phyloP scores from a whole-genome alignment of 306 rosid genomes.

The Lupinus albus region DNA sequence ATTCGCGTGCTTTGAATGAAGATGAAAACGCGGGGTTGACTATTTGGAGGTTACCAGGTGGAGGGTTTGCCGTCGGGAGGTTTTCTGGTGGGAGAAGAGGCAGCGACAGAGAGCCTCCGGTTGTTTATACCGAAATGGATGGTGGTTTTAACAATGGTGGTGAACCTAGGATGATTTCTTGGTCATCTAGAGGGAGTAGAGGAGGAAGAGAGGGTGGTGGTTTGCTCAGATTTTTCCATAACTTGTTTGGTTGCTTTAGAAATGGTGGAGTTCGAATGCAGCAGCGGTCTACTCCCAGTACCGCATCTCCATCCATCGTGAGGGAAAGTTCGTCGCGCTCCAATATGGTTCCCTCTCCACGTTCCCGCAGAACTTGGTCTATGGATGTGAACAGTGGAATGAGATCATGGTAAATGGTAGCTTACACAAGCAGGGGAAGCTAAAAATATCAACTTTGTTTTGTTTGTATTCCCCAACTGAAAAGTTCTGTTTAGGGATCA shows the following conservation, averaged over 20 bases:
- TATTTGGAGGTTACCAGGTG: constrained; percentile 87
- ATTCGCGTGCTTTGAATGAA: constrained; percentile 29
- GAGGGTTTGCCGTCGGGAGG: constrained; percentile 89
- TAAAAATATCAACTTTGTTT: constrained; percentile 33
- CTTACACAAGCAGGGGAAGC: background rate
- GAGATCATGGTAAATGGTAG: constrained; percentile 51
- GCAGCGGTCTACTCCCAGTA: constrained; percentile 29
- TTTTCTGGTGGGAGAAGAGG: constrained; percentile 70
- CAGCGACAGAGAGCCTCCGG: constrained; percentile 72
- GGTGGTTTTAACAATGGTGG: constrained; percentile 72
- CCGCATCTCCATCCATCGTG: constrained; percentile 13
- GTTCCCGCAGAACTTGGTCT: constrained; percentile 74
- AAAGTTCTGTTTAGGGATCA: constrained; percentile 10
- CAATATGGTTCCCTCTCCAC: constrained; percentile 30
- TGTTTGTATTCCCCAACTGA: constrained; percentile 24
- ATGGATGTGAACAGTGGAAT: constrained; percentile 71
- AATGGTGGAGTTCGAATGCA: constrained; percentile 32
- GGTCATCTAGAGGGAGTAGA: constrained; percentile 60
- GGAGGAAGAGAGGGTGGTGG: constrained; percentile 62
- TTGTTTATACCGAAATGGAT: constrained; percentile 78
- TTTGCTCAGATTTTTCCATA: constrained; percentile 43
- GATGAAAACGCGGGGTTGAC: constrained; percentile 70
- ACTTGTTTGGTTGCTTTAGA: constrained; percentile 62
- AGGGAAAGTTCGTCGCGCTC: constrained; percentile 42
- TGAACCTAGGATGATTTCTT: constrained; percentile 64